Percentiles rank a stretch among this genome's conserved stretches.
Conservation (phyloP, 2,329 filamentous ascomycete genomes). For the Teratosphaeria pseudoeucalypti region DNA sequence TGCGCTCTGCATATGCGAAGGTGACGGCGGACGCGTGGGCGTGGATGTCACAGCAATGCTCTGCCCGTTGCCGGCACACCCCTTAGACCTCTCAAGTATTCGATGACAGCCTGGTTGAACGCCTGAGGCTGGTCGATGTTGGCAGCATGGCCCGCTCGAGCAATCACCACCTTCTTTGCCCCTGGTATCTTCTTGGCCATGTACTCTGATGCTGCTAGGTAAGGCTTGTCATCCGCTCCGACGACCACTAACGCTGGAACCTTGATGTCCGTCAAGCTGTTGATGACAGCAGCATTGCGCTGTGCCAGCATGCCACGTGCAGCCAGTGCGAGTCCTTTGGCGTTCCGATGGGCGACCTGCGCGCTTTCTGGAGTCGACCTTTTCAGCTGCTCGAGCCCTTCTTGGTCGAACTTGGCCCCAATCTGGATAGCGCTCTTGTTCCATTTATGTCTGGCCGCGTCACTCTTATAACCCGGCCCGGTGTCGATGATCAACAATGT, state of each 20-base stretch:
- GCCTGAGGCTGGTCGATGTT: conserved; percentile 18
- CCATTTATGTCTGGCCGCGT: conserved; percentile 16
- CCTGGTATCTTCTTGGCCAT: conserved; percentile 21
- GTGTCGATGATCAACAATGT: conserved; percentile 21
- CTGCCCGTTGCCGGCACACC: not conserved
- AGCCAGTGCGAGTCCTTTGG: conserved; percentile 16
- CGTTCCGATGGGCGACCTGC: conserved; percentile 12
- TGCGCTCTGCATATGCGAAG: not conserved
- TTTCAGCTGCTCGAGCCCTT: conserved; percentile 10
- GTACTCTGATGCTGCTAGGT: conserved; percentile 18
- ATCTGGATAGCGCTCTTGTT: conserved; percentile 14
- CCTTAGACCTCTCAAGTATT: conserved; percentile 1
- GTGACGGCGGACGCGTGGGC: not conserved
- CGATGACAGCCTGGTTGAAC: conserved; percentile 12
- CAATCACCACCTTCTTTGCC: conserved; percentile 15
- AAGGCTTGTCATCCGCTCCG: conserved; percentile 17
- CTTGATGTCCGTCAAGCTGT: conserved; percentile 11
- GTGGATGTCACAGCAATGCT: conserved; percentile 2
- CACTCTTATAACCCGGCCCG: conserved; percentile 18
- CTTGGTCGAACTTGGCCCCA: conserved; percentile 12
- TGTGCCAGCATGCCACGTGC: conserved; percentile 21
- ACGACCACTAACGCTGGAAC: conserved; percentile 18
- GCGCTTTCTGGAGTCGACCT: conserved; percentile 11
- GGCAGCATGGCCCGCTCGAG: conserved; percentile 18
- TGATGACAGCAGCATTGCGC: conserved; percentile 14